Conservation (phyloP, 2,329 filamentous ascomycete genomes). For the Colletotrichum shisoi region DNA sequence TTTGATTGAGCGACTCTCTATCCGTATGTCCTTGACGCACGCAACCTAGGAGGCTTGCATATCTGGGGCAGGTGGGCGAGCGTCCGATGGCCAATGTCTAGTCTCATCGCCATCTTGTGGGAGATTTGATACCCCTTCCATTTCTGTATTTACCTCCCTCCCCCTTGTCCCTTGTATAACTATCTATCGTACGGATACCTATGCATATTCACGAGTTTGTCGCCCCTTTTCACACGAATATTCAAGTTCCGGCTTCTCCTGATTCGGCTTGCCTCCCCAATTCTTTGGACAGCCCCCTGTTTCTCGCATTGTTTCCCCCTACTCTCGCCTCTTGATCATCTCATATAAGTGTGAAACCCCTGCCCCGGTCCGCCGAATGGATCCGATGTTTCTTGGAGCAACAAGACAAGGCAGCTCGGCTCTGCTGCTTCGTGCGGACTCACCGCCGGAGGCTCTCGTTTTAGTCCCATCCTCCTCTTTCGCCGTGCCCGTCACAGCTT, state of each 20-base stretch:
- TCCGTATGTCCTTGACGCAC: slow-evolving; percentile 13
- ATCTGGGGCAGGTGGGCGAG: background rate
- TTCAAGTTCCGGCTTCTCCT: background rate
- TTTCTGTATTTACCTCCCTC: background rate
- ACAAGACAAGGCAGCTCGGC: background rate
- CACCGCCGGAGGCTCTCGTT: background rate
- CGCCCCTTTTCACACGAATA: background rate
- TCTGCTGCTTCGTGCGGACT: background rate
- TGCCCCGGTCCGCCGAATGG: background rate
- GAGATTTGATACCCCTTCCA: background rate
- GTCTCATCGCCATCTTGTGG: background rate
- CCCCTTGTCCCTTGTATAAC: background rate
- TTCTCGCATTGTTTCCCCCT: background rate
- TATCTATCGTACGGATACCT: background rate
- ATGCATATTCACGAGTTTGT: background rate
- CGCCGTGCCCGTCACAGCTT: background rate
- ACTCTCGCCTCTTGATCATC: background rate
- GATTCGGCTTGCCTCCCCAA: background rate
- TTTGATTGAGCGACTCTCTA: slow-evolving; percentile 12
- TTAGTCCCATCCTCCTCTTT: background rate
- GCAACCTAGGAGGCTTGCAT: background rate
- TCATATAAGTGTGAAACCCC: slow-evolving; percentile 17
- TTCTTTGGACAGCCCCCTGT: too few species aligned
- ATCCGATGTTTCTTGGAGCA: slow-evolving; percentile 1
- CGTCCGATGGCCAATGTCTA: background rate